Evolutionary conservation across 805 yeast species (phyloP), one percentile per base, ranked within the genome.

Genomic region (Pichia nanzhaoensis): DNA sequence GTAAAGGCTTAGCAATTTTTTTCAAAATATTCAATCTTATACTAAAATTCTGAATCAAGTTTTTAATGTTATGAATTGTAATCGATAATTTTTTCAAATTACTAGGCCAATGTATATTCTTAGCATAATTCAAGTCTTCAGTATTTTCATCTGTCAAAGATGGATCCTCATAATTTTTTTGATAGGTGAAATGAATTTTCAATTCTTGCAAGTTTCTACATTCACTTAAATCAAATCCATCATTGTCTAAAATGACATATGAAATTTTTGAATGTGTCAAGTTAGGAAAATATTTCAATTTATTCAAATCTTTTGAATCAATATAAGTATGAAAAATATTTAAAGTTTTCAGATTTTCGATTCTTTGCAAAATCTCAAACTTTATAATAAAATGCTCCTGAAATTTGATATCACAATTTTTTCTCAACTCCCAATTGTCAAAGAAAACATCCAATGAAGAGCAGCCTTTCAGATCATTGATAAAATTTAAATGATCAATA

Each of bases 371-470:
- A 28, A 59, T 48, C 22, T 55, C 49, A 37, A 58, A 55, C 5
- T 53, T 46, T 13, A 58, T 52, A 14, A 59, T 55, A 28, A 56
- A 54, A 44, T 46, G 46, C 19, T 51, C 38, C 36, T 57, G 59
- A 37, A 59, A 58, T 37, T 49, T 54, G 16, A 54, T 48, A 45
- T 52, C 56, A 42, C 55, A 52, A 42, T 56, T 58, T 39, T 56
- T 57, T 38, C 61, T 51, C 38, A 59, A 50, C 40, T 59, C 64
- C 63, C 63, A 58, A 39, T 59, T 59, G 44, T 59, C 64, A 37
- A 59, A 59, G 30, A 59, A 59, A 4, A 59, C 61, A 44, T 59
- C 64, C 16, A 58, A 42, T 4, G 62, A 58, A 16, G 51, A 49
- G 39, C 57, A 53, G 21, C 46, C 44, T 37, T 45, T 40, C 34